phyloP scores from a whole-genome alignment of 2,329 filamentous ascomycete genomes.

The Botrytis cinerea region DNA sequence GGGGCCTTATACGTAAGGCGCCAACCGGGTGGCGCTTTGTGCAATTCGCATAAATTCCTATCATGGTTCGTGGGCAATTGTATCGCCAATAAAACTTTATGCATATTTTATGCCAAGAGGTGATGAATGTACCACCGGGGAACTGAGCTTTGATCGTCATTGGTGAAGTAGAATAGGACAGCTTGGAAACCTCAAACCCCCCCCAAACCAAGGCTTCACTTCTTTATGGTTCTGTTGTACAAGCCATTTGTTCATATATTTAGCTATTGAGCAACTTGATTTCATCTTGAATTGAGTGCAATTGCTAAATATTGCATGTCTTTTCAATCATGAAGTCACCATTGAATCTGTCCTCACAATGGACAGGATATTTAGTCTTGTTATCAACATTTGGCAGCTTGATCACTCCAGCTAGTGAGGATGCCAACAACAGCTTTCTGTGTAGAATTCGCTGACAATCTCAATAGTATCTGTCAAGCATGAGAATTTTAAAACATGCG shows the following conservation, averaged over 20 bases:
- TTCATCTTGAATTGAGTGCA: conserved; percentile 4
- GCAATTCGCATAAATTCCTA: neutral
- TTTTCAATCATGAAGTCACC: conserved; percentile 34
- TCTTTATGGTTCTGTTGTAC: conserved; percentile 5
- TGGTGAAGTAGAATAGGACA: conserved; percentile 27
- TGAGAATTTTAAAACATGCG: conserved; percentile 95
- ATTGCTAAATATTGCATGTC: conserved; percentile 18
- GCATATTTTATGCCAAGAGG: neutral
- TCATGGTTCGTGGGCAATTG: neutral
- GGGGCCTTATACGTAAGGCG: neutral
- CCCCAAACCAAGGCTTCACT: conserved; percentile 4
- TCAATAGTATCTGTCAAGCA: conserved; percentile 79
- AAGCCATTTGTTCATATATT: neutral
- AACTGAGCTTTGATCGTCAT: conserved; percentile 8
- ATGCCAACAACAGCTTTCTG: neutral
- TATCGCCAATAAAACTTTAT: conserved; percentile 10
- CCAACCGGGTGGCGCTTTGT: neutral
- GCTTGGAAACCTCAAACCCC: conserved; percentile 27
- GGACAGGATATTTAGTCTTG: conserved; percentile 65
- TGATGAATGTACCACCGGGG: neutral
- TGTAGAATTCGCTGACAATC: conserved; percentile 24
- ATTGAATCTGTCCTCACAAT: conserved; percentile 55
- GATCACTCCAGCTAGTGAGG: conserved; percentile 65
- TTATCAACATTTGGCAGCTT: conserved; percentile 60
- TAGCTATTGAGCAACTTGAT: neutral